phyloP scores from a whole-genome alignment of 1,139 yeast species.

The Insectozyma bohioensis region DNA sequence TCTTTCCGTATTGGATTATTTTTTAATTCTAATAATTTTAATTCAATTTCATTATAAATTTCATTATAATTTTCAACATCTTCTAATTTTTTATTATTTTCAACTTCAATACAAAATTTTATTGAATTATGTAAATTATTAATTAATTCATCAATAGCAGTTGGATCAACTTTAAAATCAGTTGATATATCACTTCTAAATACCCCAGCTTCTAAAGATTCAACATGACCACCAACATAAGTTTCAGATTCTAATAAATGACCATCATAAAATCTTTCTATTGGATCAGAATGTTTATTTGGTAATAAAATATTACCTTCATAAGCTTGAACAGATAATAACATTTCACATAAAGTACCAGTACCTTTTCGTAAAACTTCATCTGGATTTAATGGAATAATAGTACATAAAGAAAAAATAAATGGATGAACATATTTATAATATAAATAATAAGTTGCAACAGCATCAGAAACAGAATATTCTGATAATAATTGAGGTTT shows the following conservation, averaged over 20 bases:
- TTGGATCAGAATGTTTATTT: slow-evolving; percentile 89
- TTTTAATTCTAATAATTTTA: slow-evolving; percentile 56
- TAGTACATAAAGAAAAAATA: slow-evolving; percentile 91
- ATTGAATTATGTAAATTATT: slow-evolving; percentile 74
- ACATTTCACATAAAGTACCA: slow-evolving; percentile 98
- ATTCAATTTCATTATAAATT: slow-evolving; percentile 57
- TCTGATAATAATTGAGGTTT: slow-evolving; percentile 91
- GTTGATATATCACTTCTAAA: slow-evolving; percentile 84
- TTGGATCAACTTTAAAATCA: slow-evolving; percentile 75
- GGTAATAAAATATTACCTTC: slow-evolving; percentile 76
- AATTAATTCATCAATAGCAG: slow-evolving; percentile 78
- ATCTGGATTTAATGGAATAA: slow-evolving; percentile 94
- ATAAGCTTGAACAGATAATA: slow-evolving; percentile 95
- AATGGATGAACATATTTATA: slow-evolving; percentile 98
- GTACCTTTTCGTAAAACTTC: slow-evolving; percentile 96
- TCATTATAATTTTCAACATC: slow-evolving; percentile 83
- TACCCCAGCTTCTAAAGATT: slow-evolving; percentile 96
- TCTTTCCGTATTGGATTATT: slow-evolving; percentile 67
- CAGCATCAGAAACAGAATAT: slow-evolving; percentile 98
- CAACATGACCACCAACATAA: slow-evolving; percentile 98
- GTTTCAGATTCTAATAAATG: slow-evolving; percentile 94
- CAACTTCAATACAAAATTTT: slow-evolving; percentile 82
- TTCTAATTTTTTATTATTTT: slow-evolving; percentile 65
- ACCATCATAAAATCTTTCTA: slow-evolving; percentile 91
- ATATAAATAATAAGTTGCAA: slow-evolving; percentile 93